A percentile compares a stretch with the other conserved stretches of the same genome.
These are phyloP conservation scores for Nemania sp. DNA, from an alignment of 2,329 filamentous ascomycete genomes.

Conservation along the genomic window DNA sequence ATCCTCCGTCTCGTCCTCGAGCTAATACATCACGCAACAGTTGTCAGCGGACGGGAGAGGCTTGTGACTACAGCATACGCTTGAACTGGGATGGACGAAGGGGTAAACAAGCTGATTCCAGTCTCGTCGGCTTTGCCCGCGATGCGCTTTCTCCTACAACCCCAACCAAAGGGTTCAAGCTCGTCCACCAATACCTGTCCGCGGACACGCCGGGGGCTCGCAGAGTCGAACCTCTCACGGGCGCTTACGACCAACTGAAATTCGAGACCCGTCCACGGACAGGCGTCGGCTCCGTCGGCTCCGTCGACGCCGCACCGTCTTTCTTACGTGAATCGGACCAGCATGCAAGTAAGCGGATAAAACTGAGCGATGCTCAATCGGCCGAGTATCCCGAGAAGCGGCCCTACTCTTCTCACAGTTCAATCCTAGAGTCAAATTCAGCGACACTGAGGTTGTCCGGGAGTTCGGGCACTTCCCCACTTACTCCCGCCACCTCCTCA, in stretches of 20 bases:
- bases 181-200: constrained; percentile 43
- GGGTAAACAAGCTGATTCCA: constrained; percentile 57
- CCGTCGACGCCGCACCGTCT: constrained; percentile 28
- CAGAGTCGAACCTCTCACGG: constrained; percentile 39
- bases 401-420: constrained; percentile 40
- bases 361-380: constrained; percentile 32
- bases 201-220: constrained; percentile 36
- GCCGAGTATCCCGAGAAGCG: constrained; percentile 34
- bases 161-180: constrained; percentile 42
- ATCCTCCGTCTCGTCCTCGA: neutral
- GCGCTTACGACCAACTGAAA: constrained; percentile 30
- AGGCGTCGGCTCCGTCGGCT: constrained; percentile 29
- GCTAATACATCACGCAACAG: constrained; percentile 39
- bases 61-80: constrained; percentile 80
- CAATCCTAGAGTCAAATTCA: constrained; percentile 37
- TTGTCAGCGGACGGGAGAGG: constrained; percentile 72
- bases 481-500: constrained; percentile 48
- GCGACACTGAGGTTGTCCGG: constrained; percentile 34
- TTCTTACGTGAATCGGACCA: constrained; percentile 32
- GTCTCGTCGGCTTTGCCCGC: constrained; percentile 38
- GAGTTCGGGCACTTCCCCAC: constrained; percentile 40
- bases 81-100: constrained; percentile 79
- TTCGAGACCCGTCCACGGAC: constrained; percentile 26
- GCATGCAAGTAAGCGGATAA: constrained; percentile 38
- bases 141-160: constrained; percentile 37